Conservation (phyloP, 768 basidiomycete species). For the Tylopilus intermedius region DNA sequence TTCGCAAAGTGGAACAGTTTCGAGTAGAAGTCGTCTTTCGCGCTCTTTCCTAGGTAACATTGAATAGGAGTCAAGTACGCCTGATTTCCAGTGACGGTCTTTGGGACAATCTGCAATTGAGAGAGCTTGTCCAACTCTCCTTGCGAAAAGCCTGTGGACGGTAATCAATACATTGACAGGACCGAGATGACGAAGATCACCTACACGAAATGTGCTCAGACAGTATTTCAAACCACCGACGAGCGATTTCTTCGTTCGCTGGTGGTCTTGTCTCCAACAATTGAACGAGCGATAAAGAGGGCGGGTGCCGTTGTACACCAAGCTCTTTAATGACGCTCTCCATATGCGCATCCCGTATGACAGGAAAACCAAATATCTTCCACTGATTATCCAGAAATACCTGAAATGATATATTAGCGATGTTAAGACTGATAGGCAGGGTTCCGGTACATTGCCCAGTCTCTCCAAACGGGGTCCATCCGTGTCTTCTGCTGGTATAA, state of each 20-base stretch:
- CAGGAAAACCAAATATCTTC: conserved; percentile 64
- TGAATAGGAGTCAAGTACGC: conserved; percentile 34
- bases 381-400: conserved; percentile 26
- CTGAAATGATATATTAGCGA: background rate
- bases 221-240: conserved; percentile 59
- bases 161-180: background rate
- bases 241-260: conserved; percentile 45
- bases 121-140: conserved; percentile 52
- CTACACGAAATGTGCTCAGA: conserved; percentile 52
- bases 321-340: conserved; percentile 51
- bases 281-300: conserved; percentile 51
- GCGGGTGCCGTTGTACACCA: conserved; percentile 62
- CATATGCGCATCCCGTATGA: conserved; percentile 50
- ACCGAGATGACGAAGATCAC: conserved; percentile 14
- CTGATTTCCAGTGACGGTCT: background rate
- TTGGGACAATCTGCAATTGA: conserved; percentile 48
- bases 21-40: conserved; percentile 58
- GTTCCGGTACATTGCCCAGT: background rate
- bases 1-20: conserved; percentile 83
- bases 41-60: conserved; percentile 58
- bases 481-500: background rate
- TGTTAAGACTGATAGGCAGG: conserved; percentile 24
- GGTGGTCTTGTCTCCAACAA: conserved; percentile 55
- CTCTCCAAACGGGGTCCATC: background rate
- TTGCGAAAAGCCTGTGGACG: conserved; percentile 47